Conservation (phyloP, 1,284 basidiomycete species). For the Tilletia setariae region DNA sequence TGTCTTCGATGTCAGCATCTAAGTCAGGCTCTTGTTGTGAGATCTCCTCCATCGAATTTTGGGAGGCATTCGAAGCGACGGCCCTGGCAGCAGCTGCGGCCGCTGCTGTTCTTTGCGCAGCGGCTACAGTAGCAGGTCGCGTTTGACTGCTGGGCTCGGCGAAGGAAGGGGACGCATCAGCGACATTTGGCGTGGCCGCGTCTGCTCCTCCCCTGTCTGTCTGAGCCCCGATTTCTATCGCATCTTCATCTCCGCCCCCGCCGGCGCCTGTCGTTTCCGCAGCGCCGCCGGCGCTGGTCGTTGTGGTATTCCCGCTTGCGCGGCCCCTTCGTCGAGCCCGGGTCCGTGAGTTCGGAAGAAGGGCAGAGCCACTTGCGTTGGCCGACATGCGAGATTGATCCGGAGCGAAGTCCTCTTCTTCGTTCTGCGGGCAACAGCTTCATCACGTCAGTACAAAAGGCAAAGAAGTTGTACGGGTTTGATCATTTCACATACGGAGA, state of each 20-base stretch:
- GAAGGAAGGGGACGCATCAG: no score
- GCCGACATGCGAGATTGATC: neutral
- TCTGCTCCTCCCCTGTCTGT: neutral
- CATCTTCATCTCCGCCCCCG: neutral
- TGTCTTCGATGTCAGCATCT: conserved; percentile 13
- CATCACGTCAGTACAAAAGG: no score
- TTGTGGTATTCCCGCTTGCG: neutral
- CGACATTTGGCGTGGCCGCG: no score
- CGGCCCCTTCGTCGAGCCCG: neutral
- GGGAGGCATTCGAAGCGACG: neutral
- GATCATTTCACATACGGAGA: conserved; percentile 17
- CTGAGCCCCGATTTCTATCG: neutral
- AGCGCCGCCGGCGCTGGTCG: neutral
- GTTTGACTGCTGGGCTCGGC: no score
- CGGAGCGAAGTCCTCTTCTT: conserved; percentile 9
- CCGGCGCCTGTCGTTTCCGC: neutral
- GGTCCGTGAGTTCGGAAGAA: no score
- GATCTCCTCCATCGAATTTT: conserved; percentile 4
- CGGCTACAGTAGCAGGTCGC: neutral
- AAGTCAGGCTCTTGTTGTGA: conserved; percentile 4
- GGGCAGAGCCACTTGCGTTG: neutral
- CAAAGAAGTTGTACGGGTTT: no score
- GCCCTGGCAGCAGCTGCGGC: neutral
- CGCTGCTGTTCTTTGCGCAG: neutral
- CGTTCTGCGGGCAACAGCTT: conserved; percentile 2